These are phyloP conservation scores for Tinospora cordifolia DNA, from an alignment of 164 flowering plant species.

Conservation along the genomic window DNA sequence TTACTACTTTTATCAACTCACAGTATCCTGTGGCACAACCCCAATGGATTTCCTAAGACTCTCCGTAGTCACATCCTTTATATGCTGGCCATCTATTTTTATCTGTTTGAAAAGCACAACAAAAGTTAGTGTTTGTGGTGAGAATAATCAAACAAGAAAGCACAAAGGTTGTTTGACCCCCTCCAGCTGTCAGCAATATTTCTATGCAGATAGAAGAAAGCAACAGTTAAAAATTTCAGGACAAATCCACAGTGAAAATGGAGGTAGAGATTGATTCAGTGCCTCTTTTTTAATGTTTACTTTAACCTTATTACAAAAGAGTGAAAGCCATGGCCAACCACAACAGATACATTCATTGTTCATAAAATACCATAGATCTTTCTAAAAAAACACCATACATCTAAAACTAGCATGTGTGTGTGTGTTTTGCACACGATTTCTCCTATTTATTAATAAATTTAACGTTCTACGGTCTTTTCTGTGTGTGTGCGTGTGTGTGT, in stretches of 20 bases:
- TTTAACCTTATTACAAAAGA: no score
- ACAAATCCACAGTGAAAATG: neutral
- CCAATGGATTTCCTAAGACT: slow-evolving; percentile 81
- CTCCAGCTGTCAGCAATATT: neutral
- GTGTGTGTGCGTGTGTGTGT: no score
- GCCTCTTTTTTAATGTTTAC: no score
- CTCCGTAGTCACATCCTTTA: slow-evolving; percentile 55
- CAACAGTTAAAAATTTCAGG: neutral
- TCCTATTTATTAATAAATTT: no score
- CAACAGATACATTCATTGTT: no score
- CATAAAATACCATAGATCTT: no score
- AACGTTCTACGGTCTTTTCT: no score
- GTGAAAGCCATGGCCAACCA: no score
- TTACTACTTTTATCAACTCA: slow-evolving; percentile 26
- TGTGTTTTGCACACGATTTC: no score
- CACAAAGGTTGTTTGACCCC: neutral
- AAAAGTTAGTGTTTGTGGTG: neutral
- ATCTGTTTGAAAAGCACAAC: slow-evolving; percentile 41
- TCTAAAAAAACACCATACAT: no score
- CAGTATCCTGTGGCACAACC: slow-evolving; percentile 96
- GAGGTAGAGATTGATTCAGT: neutral
- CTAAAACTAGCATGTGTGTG: no score
- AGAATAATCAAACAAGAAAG: neutral
- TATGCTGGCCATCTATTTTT: slow-evolving; percentile 78
- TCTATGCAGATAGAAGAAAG: neutral